Evolutionary conservation across 1,284 basidiomycete genomes (phyloP), one percentile per base, ranked within the genome.

Genomic region (Marasmius oreades): DNA sequence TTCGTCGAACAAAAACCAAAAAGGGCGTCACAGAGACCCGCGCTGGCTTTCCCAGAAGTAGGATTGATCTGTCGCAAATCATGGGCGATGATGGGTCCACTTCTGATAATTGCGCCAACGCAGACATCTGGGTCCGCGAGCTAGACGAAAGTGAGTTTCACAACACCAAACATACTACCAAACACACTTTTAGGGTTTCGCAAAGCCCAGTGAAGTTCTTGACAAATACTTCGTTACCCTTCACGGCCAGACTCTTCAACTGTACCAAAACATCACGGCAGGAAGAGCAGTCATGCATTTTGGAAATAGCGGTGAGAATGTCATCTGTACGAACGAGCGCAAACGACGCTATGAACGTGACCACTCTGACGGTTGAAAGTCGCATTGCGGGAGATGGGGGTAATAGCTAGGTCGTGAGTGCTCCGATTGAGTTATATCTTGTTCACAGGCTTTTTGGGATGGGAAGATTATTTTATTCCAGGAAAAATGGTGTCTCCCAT

Each of bases 41-140:
- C 76, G 0, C 80, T 76, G 0, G 82, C 80, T 53, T 75, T 72
- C 3, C 78, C 76, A 12, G 70, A 45, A 5, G 44, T 65, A 11
- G 75, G 62, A 20, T 71, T 72, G 62, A 85, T 83, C 20, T 68
- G 69, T 11, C 82, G 77, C 22, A 86, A 66, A 55, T 77, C 77
- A 59, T 85, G 78, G 0, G 84, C 82, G 33, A 86, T 67, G 60
- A 85, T 80, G 10, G 82, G 82, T 3, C 78, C 84, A 64, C 81
- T 77, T 34, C 75, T 67, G 2, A 61, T 67, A 43, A 85, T 66
- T 1, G 77, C 68, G 22, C 84, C 84, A 48, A 72, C 70, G 63
- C 84, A 85, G 11, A 86, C 80, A 63, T 85, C 81, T 16, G 65
- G 50, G 23, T 59, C 57, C 34, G 55, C 57, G 22, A 55, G n/a